These are phyloP conservation scores for Capsicum chinense DNA, from an alignment of 257 asterid species.

Conservation along the genomic window DNA sequence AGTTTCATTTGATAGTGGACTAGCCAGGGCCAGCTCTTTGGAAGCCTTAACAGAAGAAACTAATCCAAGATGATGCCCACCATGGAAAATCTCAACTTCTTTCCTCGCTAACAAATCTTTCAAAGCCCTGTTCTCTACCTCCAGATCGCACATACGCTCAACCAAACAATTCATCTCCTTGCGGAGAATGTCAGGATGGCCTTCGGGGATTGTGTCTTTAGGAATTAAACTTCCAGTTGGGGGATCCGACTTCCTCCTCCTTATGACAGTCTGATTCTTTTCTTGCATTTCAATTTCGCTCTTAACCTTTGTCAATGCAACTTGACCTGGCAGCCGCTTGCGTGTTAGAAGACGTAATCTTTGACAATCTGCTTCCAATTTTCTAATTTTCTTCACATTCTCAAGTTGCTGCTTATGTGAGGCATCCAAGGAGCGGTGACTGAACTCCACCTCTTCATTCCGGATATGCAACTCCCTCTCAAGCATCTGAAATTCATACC, in stretches of 20 bases:
- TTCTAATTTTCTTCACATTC: constrained; percentile 67
- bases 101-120: constrained; percentile 56
- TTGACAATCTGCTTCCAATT: constrained; percentile 81
- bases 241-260: constrained; percentile 43
- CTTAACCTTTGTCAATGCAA: constrained; percentile 39
- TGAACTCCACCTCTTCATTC: constrained; percentile 63
- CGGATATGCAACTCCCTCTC: constrained; percentile 69
- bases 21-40: constrained; percentile 27
- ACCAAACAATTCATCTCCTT: constrained; percentile 54
- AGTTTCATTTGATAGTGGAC: constrained; percentile 36
- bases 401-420: constrained; percentile 56
- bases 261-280: constrained; percentile 41
- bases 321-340: constrained; percentile 56
- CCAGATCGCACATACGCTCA: constrained; percentile 64
- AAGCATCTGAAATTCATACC: constrained; percentile 66
- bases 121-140: constrained; percentile 61
- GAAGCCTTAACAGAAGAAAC: constrained; percentile 26
- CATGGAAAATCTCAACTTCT: constrained; percentile 47
- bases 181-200: constrained; percentile 36
- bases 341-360: constrained; percentile 67
- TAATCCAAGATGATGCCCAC: constrained; percentile 23
- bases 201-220: constrained; percentile 32
- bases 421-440: constrained; percentile 54
- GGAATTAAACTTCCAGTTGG: constrained; percentile 41
- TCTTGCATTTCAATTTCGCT: constrained; percentile 50